Evolutionary conservation across 371 early-diverging fungal species (phyloP).

Genomic region (Mucor plumbeus): DNA sequence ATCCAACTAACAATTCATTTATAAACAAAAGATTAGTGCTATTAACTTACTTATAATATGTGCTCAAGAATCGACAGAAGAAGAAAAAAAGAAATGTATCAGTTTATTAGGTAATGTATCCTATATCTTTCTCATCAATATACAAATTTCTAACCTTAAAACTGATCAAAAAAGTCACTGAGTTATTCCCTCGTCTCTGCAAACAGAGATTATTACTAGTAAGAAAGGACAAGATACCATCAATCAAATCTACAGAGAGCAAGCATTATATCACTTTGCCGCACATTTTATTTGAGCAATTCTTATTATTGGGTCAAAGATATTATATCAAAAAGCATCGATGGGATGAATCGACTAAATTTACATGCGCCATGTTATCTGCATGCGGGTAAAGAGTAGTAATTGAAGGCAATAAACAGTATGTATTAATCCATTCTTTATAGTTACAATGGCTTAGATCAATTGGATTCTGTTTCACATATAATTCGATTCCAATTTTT

Average conservation of each 20-base stretch:
- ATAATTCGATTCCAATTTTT: constrained; percentile 43
- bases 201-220: constrained; percentile 45
- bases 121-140: not conserved
- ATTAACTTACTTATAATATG: constrained; percentile 41
- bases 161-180: constrained; percentile 33
- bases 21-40: constrained; percentile 36
- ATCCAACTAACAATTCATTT: not conserved
- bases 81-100: constrained; percentile 39
- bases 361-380: constrained; percentile 47
- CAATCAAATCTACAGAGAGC: constrained; percentile 48
- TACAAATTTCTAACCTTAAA: not conserved
- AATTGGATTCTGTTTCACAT: constrained; percentile 37
- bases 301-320: constrained; percentile 45
- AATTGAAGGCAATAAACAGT: no score
- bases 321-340: constrained; percentile 47
- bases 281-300: constrained; percentile 49
- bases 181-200: constrained; percentile 49
- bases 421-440: not conserved
- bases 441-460: constrained; percentile 38
- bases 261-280: constrained; percentile 47
- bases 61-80: constrained; percentile 35
- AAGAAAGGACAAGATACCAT: constrained; percentile 37
- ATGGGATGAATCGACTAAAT: constrained; percentile 41
- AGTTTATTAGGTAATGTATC: constrained; percentile 24
- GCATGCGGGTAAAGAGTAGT: constrained; percentile 37